Base-by-base conservation (phyloP, 148 eudicot species). In the Chenopodium berlandieri region DNA sequence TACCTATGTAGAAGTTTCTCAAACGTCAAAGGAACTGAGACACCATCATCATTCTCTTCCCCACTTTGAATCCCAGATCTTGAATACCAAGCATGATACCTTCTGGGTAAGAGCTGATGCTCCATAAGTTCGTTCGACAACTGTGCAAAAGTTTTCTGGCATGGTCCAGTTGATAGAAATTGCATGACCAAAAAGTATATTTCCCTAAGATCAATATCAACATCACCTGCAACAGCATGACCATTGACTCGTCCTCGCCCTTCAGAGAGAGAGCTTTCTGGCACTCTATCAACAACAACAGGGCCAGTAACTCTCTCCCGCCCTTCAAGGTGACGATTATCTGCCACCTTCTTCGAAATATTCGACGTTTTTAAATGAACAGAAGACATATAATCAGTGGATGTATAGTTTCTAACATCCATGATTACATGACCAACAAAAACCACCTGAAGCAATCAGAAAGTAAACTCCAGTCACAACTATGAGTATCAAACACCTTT, bases 11-110 rank as follows among this genome's bases (percentile, higher is more conserved):
- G 76, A 76, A 94, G 85, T 64, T 79, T 78, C 80, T 87, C 90
- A 86, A 92, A 90, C 75, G 83, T 84, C 71, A 92, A 75, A 79
- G 98, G 99, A 81, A 94, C 86, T 46, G 99, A 96, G 79, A 88
- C 83, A 37, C 94, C 95, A 77, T 92, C 91, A 78, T 88, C 93
- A 88, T 89, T 86, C 80, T 84, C 88, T 47, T 84, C 88, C 50
- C 88, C 91, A 80, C 89, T 88, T 40, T 40, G 76, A 78, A 78
- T 80, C 77, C 91, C 90, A 84, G 80, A 88, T 85, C 94, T 88
- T 79, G 98, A 94, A 86, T 91, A 89, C 95, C 97, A 96, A 71
- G 94, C 94, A 89, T 96, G 99, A 87, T 96, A 96, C 88, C 99
- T 87, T 89, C 97, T 94, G 75, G 99, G 99, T 67, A 96, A 86